Evolutionary conservation across 306 rosid genomes (phyloP), one percentile per base, ranked within the genome.

Genomic region (Gillenia trifoliata): DNA sequence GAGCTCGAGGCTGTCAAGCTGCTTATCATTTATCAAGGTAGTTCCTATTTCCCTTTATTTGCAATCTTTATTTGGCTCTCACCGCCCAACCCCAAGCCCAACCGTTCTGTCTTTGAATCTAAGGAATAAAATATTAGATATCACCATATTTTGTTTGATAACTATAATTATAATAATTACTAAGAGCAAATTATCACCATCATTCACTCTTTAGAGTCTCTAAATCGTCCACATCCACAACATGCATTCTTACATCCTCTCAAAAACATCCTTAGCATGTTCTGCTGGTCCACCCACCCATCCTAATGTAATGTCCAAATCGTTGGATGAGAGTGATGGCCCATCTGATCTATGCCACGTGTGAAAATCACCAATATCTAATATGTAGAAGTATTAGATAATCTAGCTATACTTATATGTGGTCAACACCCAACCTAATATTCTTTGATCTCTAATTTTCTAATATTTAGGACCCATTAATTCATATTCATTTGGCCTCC

Each of bases 21-120:
- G 11, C 41, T 8, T 8, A 9, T 36, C 11, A 36, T 36, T 3
- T 11, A 25, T 23, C 4, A 5, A 2, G 47, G 17, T 31, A 19
- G 45, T 47, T 68, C 19, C 12, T 20, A 20, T 20, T n/a, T 60
- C 55, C 43, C 76, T 72, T 72, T 41, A 20, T 19, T 28, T 20
- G 68, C 59, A 72, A 40, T 60, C 76, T 28, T 38, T 28, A 72
- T 6, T 59, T 26, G 66, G 54, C n/a, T n/a, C n/a, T n/a, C n/a
- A n/a, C n/a, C n/a, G n/a, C n/a, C n/a, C n/a, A n/a, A n/a, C n/a
- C n/a, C n/a, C n/a, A n/a, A n/a, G n/a, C n/a, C n/a, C 55, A 72
- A 41, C 59, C 28, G 7, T 26, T 28, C 5, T 72, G 36, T 11
- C 76, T 72, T 72, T 15, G 41, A 61, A 60, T 59, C 76, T 60